Evolutionary conservation across 1,284 basidiomycete genomes (phyloP).

Genomic region (Macrocybe sp.): DNA sequence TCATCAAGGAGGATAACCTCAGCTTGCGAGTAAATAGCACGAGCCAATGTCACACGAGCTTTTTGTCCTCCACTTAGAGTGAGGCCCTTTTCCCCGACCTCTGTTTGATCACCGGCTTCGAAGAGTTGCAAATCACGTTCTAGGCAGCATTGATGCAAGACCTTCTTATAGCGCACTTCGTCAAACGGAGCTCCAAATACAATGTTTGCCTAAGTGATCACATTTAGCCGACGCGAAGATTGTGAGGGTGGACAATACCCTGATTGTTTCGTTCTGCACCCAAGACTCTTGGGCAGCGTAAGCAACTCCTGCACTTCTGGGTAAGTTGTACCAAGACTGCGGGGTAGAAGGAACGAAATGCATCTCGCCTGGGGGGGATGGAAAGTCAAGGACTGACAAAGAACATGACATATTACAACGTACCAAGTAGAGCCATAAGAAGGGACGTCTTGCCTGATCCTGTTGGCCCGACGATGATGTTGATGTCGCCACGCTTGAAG

Average conservation of each 20-base stretch:
- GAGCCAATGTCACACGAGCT: constrained; percentile 68
- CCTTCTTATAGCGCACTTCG: constrained; percentile 68
- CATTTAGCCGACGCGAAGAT: constrained; percentile 34
- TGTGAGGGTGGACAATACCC: constrained; percentile 14
- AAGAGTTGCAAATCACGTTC: constrained; percentile 61
- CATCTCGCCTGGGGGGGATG: constrained; percentile 43
- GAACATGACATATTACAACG: not conserved
- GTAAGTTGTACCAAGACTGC: constrained; percentile 64
- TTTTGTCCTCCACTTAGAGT: constrained; percentile 73
- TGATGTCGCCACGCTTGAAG: constrained; percentile 55
- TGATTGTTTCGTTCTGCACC: constrained; percentile 54
- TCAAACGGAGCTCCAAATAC: constrained; percentile 76
- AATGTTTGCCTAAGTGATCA: constrained; percentile 64
- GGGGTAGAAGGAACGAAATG: constrained; percentile 53
- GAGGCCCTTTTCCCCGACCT: constrained; percentile 64
- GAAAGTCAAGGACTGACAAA: not conserved
- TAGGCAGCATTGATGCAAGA: constrained; percentile 56
- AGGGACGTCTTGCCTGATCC: constrained; percentile 46
- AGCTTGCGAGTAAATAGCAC: constrained; percentile 64
- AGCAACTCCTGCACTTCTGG: constrained; percentile 59
- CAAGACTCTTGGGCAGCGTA: constrained; percentile 81
- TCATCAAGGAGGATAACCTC: constrained; percentile 63
- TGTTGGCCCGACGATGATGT: constrained; percentile 62
- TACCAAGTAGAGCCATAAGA: constrained; percentile 52
- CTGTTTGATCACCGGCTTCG: constrained; percentile 70